Percentiles rank a stretch among this genome's conserved stretches.
These are phyloP conservation scores for Diaporthe batatas DNA, from an alignment of 2,329 filamentous ascomycete genomes.

Conservation along the genomic window DNA sequence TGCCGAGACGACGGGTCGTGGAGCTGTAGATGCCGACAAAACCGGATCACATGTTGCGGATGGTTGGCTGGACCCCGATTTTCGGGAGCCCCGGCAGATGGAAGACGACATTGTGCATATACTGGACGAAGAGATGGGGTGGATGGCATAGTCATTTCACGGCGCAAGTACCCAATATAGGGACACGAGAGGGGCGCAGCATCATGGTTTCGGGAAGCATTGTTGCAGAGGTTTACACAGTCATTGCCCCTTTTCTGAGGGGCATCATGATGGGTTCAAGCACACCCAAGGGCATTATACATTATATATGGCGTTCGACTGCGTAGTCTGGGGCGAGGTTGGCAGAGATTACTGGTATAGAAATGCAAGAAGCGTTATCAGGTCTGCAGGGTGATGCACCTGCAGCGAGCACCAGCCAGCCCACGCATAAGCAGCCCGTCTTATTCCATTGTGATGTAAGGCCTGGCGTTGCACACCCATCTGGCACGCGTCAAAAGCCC, in stretches of 20 bases:
- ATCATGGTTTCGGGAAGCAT: conserved; percentile 12
- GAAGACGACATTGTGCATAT: neutral
- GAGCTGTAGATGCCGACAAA: neutral
- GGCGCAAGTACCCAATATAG: conserved; percentile 32
- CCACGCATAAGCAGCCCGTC: neutral
- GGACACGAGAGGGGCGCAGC: neutral
- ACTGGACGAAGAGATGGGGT: conserved; percentile 22
- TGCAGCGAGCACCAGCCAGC: neutral
- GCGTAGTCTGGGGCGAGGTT: neutral
- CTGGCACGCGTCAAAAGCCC: neutral
- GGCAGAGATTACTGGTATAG: neutral
- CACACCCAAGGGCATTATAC: conserved; percentile 13
- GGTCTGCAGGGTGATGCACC: neutral
- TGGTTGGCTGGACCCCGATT: conserved; percentile 7
- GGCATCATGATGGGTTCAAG: conserved; percentile 13
- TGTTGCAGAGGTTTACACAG: neutral
- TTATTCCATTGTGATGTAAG: conserved; percentile 1
- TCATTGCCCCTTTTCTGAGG: conserved; percentile 14
- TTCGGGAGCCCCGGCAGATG: conserved; percentile 10
- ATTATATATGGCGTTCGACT: conserved; percentile 22
- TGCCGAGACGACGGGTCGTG: conserved; percentile 37
- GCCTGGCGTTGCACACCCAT: neutral
- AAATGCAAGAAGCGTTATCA: conserved; percentile 25
- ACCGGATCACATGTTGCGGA: neutral
- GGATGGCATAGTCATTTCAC: conserved; percentile 32